Evolutionary conservation across 2,329 filamentous ascomycete genomes (phyloP), one percentile per base, ranked within the genome.

Genomic region (Cephalotrichum gorgonifer): DNA sequence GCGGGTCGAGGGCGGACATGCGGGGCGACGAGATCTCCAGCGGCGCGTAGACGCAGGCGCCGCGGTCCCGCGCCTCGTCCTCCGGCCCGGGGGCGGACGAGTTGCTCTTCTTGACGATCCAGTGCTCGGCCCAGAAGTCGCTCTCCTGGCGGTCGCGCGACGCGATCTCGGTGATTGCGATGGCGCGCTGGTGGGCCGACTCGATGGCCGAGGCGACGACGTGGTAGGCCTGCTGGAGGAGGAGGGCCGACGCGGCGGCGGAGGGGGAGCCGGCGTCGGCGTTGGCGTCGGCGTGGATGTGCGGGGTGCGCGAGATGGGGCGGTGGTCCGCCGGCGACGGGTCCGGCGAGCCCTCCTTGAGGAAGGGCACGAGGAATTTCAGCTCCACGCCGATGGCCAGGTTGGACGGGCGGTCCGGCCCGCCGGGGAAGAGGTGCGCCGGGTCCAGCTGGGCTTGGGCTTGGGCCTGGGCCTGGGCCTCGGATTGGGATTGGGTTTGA

Each of bases 51-150:
- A 58, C 26, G 28, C 62, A 61, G n/a, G 56, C 55, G 17, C 7
- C n/a, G 17, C 17, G 17, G 4, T n/a, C n/a, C n/a, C 55, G 22
- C 12, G 53, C 53, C 3, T 54, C 52, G 8, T 50, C 52, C 30
- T 64, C 58, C 3, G 57, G 54, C 11, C 53, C 51, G 2, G 63
- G 60, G 43, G 60, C 57, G 4, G 64, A 64, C n/a, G 66, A 69
- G 52, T 67, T 68, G 33, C 66, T 62, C 48, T 62, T 64, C 50
- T 70, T 68, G 33, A 70, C 62, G 25, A 68, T 62, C 66, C 66
- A 69, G 47, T 61, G 57, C 1, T 59, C 57, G n/a, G 51, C 51
- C 65, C 64, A 68, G 47, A 58, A 65, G 22, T 65, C 56, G 17
- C 55, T 53, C 48, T 65, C 64, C 6, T 57, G 50, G 9, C 48